phyloP scores from a whole-genome alignment of 1,139 yeast species.

The Lodderomyces orthopsilosis region DNA sequence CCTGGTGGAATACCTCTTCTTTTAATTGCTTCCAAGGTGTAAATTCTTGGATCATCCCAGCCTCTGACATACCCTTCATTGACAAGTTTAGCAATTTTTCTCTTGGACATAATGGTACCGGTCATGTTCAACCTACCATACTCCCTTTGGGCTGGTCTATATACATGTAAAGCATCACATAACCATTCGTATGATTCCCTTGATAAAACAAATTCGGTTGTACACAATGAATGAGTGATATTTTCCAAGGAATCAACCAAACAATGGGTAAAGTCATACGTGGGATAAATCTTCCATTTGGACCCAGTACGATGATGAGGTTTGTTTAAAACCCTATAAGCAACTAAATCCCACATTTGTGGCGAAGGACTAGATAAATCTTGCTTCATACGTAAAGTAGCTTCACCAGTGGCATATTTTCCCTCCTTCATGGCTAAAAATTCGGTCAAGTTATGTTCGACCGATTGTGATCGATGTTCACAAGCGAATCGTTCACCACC shows the following conservation, averaged over 20 bases:
- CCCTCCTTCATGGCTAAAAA: conserved; percentile 94
- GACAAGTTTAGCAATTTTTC: conserved; percentile 92
- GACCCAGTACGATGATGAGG: conserved; percentile 95
- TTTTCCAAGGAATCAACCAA: conserved; percentile 96
- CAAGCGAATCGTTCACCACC: conserved; percentile 92
- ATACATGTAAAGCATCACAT: conserved; percentile 91
- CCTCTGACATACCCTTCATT: conserved; percentile 80
- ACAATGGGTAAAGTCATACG: conserved; percentile 98
- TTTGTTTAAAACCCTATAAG: conserved; percentile 92
- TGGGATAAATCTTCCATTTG: conserved; percentile 97
- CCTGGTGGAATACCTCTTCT: conserved; percentile 99
- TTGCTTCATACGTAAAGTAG: conserved; percentile 95
- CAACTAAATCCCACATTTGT: conserved; percentile 99
- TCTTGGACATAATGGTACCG: conserved; percentile 91
- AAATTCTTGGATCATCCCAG: conserved; percentile 98
- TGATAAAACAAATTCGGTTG: conserved; percentile 88
- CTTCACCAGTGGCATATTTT: conserved; percentile 82
- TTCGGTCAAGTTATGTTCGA: conserved; percentile 72
- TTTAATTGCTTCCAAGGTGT: conserved; percentile 88
- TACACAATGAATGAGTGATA: conserved; percentile 91
- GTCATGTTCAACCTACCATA: conserved; percentile 94
- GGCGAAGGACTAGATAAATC: conserved; percentile 90
- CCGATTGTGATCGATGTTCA: conserved; percentile 63
- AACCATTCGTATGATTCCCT: conserved; percentile 98
- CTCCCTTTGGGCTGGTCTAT: conserved; percentile 98